Conservation (phyloP, 176 grass and related monocot species). For the sorghum (Sorghum bicolor) region Sorghum_bicolor_NCBIv3 NC_012871.2:3856001-3856500, state of each 20-base stretch:
- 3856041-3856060: background rate
- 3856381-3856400: background rate
- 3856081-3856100: background rate
- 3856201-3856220: no score
- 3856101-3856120: background rate
- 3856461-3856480: no score
- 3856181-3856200: no score
- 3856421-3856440: no score
- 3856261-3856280: no score
- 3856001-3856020: conserved; percentile 17
- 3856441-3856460: no score
- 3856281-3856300: no score
- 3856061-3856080: background rate
- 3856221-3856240: no score
- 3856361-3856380: background rate
- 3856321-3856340: background rate
- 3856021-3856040: conserved; percentile 14
- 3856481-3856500: no score
- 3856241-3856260: no score
- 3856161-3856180: no score
- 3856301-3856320: background rate
- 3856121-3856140: background rate
- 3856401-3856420: no score
- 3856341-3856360: background rate
- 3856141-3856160: background rate